These are phyloP conservation scores for Blastocystis hominis DNA, from an alignment of 352 stramenopile genomes.

Conservation along the genomic window DNA sequence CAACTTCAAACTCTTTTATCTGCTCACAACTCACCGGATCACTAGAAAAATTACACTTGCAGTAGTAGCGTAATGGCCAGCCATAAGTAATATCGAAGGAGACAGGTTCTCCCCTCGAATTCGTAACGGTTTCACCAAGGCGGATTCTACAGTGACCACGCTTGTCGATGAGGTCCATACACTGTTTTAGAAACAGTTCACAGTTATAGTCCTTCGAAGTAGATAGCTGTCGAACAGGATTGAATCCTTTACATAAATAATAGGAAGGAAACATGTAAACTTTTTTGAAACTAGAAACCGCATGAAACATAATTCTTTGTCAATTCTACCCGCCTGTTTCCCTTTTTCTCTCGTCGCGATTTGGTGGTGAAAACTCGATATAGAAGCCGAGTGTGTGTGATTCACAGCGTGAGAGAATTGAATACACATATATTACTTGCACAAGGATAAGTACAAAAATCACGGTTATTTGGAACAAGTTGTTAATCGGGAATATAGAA, in stretches of 20 bases:
- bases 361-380: not conserved
- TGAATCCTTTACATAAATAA: not conserved
- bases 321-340: not conserved
- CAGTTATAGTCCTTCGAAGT: not conserved
- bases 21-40: not conserved
- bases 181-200: slow-evolving; percentile 35
- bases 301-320: not conserved
- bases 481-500: not conserved
- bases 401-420: no score
- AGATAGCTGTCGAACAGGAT: not conserved
- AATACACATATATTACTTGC: no score
- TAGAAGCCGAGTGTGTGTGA: no score
- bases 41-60: slow-evolving; percentile 17
- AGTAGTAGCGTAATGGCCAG: slow-evolving; percentile 13
- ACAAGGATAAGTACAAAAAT: no score
- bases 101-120: not conserved
- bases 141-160: not conserved
- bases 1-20: slow-evolving; percentile 50
- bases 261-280: not conserved
- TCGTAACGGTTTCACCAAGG: not conserved
- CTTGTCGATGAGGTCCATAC: slow-evolving; percentile 10
- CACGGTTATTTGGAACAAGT: not conserved
- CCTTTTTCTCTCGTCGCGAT: not conserved
- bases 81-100: slow-evolving; percentile 45
- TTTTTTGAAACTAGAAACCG: not conserved